Evolutionary conservation across 2,329 filamentous ascomycete genomes (phyloP).

Genomic region (Colletotrichum agaves): DNA sequence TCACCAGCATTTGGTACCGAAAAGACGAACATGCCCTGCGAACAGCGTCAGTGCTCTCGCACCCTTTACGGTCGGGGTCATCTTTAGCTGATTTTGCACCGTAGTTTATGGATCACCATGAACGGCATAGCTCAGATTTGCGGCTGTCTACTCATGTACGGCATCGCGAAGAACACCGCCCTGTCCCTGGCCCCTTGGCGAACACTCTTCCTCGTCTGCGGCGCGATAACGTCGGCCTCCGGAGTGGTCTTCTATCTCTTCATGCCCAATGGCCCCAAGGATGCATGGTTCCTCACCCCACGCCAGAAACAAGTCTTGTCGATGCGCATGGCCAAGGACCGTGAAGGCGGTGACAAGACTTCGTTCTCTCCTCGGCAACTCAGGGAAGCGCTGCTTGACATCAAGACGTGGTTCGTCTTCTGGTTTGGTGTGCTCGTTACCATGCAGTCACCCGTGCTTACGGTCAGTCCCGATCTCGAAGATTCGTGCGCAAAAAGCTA

Average conservation of each 20-base stretch:
- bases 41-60: conserved; percentile 36
- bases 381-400: conserved; percentile 54
- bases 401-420: conserved; percentile 57
- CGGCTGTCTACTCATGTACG: conserved; percentile 45
- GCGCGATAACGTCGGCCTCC: conserved; percentile 54
- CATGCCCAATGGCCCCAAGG: conserved; percentile 57
- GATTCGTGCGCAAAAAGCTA: no score
- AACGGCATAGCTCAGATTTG: conserved; percentile 44
- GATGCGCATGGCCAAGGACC: conserved; percentile 46
- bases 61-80: no score
- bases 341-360: conserved; percentile 50
- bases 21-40: conserved; percentile 46
- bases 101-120: conserved; percentile 46
- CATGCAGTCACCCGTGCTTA: conserved; percentile 57
- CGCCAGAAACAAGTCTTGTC: conserved; percentile 55
- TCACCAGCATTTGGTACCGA: conserved; percentile 48
- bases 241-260: conserved; percentile 57
- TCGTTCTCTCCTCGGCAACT: conserved; percentile 56
- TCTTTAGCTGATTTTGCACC: no score
- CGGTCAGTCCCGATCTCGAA: conserved; percentile 40
- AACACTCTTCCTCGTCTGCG: conserved; percentile 60
- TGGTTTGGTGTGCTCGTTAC: conserved; percentile 58
- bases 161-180: conserved; percentile 55
- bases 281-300: conserved; percentile 60
- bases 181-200: conserved; percentile 57